These are phyloP conservation scores for Pythium sukuiense DNA, from an alignment of 352 stramenopile species.

Conservation along the genomic window DNA sequence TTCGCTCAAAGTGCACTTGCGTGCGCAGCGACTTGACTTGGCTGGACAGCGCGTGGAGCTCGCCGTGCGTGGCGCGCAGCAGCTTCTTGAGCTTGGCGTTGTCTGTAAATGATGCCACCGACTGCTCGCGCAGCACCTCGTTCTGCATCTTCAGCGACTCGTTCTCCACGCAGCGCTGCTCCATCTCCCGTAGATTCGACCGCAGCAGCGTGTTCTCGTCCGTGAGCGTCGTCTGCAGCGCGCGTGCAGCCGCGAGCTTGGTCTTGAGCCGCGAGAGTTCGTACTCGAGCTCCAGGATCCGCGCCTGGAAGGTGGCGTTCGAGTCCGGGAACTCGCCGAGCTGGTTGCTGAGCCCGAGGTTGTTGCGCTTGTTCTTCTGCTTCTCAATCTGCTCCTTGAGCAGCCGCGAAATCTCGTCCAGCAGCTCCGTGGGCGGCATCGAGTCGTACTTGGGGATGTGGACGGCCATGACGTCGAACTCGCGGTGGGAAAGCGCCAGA, in stretches of 20 bases:
- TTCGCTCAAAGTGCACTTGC: conserved; percentile 39
- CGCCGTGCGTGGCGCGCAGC: conserved; percentile 27
- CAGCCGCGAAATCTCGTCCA: conserved; percentile 57
- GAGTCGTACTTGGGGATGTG: conserved; percentile 71
- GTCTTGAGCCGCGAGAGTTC: conserved; percentile 65
- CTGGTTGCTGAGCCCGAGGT: conserved; percentile 24
- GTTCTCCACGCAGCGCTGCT: conserved; percentile 49
- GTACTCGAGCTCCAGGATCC: conserved; percentile 68
- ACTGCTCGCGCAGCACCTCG: conserved; percentile 59
- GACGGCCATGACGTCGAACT: conserved; percentile 78
- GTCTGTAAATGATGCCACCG: conserved; percentile 40
- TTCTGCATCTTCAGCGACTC: conserved; percentile 60
- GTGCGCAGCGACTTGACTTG: conserved; percentile 46
- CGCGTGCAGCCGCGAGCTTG: conserved; percentile 53
- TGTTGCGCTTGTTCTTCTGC: conserved; percentile 33
- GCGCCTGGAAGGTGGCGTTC: conserved; percentile 50
- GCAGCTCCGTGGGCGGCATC: conserved; percentile 47
- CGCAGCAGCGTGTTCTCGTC: conserved; percentile 69
- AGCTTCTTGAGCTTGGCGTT: conserved; percentile 46
- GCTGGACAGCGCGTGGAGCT: conserved; percentile 36
- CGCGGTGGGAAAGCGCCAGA: conserved; percentile 70
- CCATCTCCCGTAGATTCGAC: conserved; percentile 47
- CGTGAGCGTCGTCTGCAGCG: conserved; percentile 62
- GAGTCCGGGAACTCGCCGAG: conserved; percentile 30
- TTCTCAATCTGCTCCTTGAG: conserved; percentile 50